Percentiles rank a stretch among this genome's conserved stretches.
Conservation (phyloP, 352 stramenopile genomes). For the Phytophthora pinifolia region DNA sequence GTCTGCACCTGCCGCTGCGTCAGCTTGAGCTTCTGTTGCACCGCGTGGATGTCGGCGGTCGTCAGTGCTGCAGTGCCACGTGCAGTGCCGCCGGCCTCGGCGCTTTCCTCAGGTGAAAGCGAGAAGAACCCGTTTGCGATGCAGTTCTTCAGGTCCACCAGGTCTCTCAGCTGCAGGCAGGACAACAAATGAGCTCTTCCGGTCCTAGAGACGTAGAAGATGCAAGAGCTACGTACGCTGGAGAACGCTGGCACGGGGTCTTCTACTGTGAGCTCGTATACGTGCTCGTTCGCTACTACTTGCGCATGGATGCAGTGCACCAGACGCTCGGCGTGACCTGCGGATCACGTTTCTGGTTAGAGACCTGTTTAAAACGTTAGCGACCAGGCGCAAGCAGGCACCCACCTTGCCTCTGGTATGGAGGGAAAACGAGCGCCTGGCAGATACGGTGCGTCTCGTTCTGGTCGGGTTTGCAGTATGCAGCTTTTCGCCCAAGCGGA, state of each 20-base stretch:
- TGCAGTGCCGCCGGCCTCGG: conserved; percentile 18
- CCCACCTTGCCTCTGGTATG: conserved; percentile 74
- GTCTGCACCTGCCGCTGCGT: conserved; percentile 77
- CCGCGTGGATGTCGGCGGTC: conserved; percentile 50
- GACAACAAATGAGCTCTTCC: background rate
- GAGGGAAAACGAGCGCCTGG: conserved; percentile 78
- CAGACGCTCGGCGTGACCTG: conserved; percentile 74
- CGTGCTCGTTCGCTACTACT: conserved; percentile 45
- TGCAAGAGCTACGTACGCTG: conserved; percentile 32
- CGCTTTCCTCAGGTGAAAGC: conserved; percentile 29
- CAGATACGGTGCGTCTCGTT: conserved; percentile 84
- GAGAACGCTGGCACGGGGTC: conserved; percentile 81
- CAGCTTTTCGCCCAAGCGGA: conserved; percentile 57
- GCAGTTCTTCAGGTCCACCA: conserved; percentile 73
- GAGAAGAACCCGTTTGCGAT: conserved; percentile 63
- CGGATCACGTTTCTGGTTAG: conserved; percentile 6
- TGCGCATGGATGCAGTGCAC: conserved; percentile 65
- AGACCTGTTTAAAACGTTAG: background rate
- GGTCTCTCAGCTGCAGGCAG: conserved; percentile 56
- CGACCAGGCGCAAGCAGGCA: background rate
- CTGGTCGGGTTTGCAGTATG: conserved; percentile 33
- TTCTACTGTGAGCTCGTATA: conserved; percentile 87
- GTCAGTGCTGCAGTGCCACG: conserved; percentile 44
- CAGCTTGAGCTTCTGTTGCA: conserved; percentile 78
- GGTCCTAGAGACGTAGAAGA: background rate